Percentiles rank a stretch among this genome's conserved stretches.
phyloP scores from a whole-genome alignment of 495 filamentous ascomycete genomes.

The Daldinia childiae region DNA sequence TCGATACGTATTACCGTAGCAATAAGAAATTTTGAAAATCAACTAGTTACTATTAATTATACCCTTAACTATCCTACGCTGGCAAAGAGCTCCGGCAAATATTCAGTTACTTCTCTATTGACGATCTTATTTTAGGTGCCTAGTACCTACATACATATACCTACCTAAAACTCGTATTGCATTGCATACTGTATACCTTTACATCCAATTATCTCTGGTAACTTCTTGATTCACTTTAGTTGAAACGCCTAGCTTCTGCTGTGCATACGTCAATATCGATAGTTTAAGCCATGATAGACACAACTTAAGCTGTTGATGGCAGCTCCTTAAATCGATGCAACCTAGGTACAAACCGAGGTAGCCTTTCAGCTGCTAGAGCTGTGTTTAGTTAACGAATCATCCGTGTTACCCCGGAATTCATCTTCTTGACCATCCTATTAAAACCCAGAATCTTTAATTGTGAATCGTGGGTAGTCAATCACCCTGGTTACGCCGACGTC shows the following conservation, averaged over 20 bases:
- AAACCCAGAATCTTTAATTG: background rate
- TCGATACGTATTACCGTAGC: too few relatives aligned
- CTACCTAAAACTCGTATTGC: constrained; percentile 1
- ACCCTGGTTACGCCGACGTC: constrained; percentile 24
- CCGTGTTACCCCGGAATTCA: constrained; percentile 15
- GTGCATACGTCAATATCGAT: constrained; percentile 13
- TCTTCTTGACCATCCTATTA: constrained; percentile 12
- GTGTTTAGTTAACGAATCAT: constrained; percentile 15
- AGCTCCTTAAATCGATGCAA: constrained; percentile 27
- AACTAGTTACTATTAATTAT: too few relatives aligned
- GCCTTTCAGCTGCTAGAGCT: constrained; percentile 20
- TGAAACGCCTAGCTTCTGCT: constrained; percentile 3
- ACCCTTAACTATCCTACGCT: background rate
- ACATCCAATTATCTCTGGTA: background rate
- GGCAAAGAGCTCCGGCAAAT: background rate
- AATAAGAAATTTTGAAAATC: too few relatives aligned
- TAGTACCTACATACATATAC: too few relatives aligned
- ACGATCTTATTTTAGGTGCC: background rate
- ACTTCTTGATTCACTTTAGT: constrained; percentile 2
- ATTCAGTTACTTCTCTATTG: too few relatives aligned
- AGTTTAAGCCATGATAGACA: constrained; percentile 15
- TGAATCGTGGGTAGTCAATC: constrained; percentile 2
- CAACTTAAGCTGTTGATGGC: constrained; percentile 19
- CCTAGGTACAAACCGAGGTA: constrained; percentile 10
- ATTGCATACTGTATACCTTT: background rate